Base-by-base conservation (phyloP, 148 eudicot species). In the Persicaria tinctoria region DNA sequence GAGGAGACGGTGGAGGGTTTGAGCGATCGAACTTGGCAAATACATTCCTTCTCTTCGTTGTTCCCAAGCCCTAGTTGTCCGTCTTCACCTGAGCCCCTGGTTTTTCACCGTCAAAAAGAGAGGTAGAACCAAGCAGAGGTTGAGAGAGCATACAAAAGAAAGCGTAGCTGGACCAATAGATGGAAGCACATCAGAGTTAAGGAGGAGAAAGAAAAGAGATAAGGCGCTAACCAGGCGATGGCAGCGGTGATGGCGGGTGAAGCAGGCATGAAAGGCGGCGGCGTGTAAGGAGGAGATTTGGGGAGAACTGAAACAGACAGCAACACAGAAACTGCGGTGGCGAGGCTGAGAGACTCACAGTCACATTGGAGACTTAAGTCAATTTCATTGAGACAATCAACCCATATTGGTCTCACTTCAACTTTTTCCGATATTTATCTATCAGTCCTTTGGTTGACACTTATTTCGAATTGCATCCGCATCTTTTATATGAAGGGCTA, bases 21-120 rank as follows among this genome's bases (percentile, higher is more conserved):
- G n/a, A 96, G 93, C 56, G 89, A 73, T 75, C 80, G 66, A 79
- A 96, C 79, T 41, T 84, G 75, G 66, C 87, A 96, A 84, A 88
- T 89, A 88, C 85, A 80, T 55, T 96, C 99, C 82, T 72, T 90
- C 64, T 96, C 99, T 66, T 96, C 95, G 82, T 87, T 80, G 73
- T 85, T 85, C 0, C 99, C 97, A 6, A 90, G 83, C 45, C 99
- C 99, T 53, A 96, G 76, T 80, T 96, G 97, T 11, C 99, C 99
- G 60, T 96, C 99, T 89, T 96, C 99, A 20, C 99, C 99, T 4
- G 99, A 88, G 47, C 99, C 99, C 99, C 99, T 95, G 83, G 48
- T 44, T 44, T 20, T 17, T 2, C 32, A 57, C 14, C 68, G 45
- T 27, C 14, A 12, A 41, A 27, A 10, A 66, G 70, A 44, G 48